Conservation (phyloP, 331 rosid genomes). For the Telfairia occidentalis region DNA sequence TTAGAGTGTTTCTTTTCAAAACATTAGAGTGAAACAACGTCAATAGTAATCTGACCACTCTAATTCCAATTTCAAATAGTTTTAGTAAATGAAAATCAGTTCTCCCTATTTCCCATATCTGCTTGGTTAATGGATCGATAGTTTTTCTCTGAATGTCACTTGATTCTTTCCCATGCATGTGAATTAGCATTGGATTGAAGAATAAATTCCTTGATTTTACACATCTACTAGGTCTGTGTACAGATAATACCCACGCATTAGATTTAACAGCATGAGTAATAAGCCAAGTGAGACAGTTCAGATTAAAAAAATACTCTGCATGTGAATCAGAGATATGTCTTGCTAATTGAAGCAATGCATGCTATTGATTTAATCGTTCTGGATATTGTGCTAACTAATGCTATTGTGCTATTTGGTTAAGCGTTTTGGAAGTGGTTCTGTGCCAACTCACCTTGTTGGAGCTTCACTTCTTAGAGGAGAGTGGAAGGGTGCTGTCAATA, state of each 20-base stretch:
- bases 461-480: constrained; percentile 72
- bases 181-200: not conserved
- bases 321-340: not conserved
- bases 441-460: constrained; percentile 80
- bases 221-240: not conserved
- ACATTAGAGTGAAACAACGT: not conserved
- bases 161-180: not conserved
- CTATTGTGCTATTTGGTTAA: constrained; percentile 14
- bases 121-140: not conserved
- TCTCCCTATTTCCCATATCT: not conserved
- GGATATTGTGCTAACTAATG: constrained; percentile 23
- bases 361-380: constrained; percentile 43
- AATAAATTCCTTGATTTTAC: not conserved
- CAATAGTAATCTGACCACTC: not conserved
- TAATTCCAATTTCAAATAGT: not conserved
- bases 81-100: not conserved
- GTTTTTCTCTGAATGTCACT: not conserved
- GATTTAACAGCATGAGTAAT: not conserved
- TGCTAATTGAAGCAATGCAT: not conserved
- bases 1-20: not conserved
- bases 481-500: constrained; percentile 63
- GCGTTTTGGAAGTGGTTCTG: constrained; percentile 97
- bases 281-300: not conserved
- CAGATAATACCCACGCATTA: not conserved
- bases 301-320: not conserved